Conservation (phyloP, 169 alveolate genomes). For the Perkinsus chesapeaki region DNA sequence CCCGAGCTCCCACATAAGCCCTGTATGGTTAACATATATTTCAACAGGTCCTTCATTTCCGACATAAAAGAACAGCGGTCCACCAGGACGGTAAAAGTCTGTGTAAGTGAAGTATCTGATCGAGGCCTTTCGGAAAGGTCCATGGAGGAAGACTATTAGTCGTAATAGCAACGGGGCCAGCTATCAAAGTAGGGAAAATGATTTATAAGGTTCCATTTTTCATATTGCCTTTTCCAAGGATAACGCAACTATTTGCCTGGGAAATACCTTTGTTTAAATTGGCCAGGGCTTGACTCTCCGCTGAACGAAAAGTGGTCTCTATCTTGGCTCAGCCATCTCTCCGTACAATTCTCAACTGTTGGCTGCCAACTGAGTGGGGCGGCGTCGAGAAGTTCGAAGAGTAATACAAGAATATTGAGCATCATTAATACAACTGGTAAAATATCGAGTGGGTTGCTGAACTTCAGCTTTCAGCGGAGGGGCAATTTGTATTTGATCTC, state of each 20-base stretch:
- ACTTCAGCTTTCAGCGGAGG: too few species aligned
- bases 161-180: too few species aligned
- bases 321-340: background rate
- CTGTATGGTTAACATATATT: background rate
- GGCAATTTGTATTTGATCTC: too few species aligned
- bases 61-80: background rate
- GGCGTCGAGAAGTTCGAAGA: background rate
- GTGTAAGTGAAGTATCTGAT: too few species aligned
- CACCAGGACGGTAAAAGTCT: too few species aligned
- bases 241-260: background rate
- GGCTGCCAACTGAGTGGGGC: background rate
- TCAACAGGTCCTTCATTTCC: background rate
- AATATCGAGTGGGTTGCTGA: too few species aligned
- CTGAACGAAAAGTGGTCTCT: background rate
- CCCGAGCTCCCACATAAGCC: constrained; percentile 7
- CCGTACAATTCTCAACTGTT: background rate
- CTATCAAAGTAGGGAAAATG: too few species aligned
- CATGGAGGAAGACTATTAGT: too few species aligned
- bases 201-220: background rate
- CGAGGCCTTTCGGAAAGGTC: too few species aligned
- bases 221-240: background rate
- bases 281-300: background rate
- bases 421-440: too few species aligned
- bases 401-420: background rate
- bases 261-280: background rate